Conservation (phyloP, 495 filamentous ascomycete species). For the Parmelia sp. region DNA sequence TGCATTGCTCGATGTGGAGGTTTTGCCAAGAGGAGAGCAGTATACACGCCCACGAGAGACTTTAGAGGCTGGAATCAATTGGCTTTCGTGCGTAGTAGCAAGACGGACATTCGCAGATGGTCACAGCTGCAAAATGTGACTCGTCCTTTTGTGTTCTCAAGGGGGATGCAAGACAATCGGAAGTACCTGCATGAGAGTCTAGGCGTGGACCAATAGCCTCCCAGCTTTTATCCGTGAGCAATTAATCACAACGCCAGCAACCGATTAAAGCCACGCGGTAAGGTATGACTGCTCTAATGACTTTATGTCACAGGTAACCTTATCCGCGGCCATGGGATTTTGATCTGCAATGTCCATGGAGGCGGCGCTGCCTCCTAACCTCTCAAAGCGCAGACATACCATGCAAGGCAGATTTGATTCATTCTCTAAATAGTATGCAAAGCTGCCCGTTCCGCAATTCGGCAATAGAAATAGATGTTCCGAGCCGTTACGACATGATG, state of each 20-base stretch:
- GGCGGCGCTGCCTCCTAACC: neutral
- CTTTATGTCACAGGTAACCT: neutral
- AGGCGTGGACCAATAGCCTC: neutral
- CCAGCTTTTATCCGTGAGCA: neutral
- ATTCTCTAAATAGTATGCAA: slow-evolving; percentile 1
- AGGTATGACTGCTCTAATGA: neutral
- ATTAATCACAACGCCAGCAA: neutral
- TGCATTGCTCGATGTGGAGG: neutral
- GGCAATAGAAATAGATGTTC: neutral
- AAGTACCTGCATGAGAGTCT: neutral
- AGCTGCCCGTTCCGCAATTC: slow-evolving; percentile 1
- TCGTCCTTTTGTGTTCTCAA: neutral
- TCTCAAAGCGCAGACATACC: neutral
- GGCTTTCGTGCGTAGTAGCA: neutral
- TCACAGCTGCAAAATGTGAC: neutral
- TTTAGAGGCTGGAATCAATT: neutral
- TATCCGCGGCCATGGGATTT: neutral
- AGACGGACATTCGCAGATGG: neutral
- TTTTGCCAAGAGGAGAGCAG: neutral
- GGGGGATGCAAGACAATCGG: neutral
- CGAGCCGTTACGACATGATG: neutral
- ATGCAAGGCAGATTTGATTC: neutral
- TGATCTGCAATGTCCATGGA: neutral
- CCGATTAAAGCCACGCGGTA: neutral
- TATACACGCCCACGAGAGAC: neutral